A percentile compares a stretch with the other conserved stretches of the same genome.
Conservation (phyloP, 345 rosid genomes). For the Excoecaria agallocha region DNA sequence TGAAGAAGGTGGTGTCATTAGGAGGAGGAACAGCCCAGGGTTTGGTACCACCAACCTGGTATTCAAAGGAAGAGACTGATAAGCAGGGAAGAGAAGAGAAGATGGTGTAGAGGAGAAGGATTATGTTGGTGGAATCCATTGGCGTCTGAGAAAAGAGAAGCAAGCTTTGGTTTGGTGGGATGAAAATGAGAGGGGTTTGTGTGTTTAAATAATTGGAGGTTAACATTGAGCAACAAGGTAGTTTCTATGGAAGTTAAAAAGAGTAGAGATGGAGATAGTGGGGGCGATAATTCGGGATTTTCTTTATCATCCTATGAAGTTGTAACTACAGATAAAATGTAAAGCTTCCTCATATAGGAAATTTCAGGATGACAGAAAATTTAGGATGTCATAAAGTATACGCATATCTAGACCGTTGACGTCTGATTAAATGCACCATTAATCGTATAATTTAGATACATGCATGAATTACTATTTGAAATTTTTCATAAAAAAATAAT, state of each 20-base stretch:
- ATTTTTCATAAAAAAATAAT: too few relatives aligned
- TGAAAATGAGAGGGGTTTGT: neutral
- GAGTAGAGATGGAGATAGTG: constrained; percentile 23
- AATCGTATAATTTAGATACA: too few relatives aligned
- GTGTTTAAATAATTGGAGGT: neutral
- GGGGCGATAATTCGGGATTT: constrained; percentile 3
- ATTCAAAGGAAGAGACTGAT: constrained; percentile 43
- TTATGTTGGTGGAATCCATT: neutral
- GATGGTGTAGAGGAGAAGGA: constrained; percentile 18
- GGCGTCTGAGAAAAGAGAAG: neutral
- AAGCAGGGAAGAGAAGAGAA: constrained; percentile 23
- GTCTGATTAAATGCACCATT: too few relatives aligned
- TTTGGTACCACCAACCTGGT: constrained; percentile 55
- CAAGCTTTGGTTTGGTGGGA: neutral
- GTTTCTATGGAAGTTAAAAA: constrained; percentile 9
- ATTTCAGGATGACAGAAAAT: too few relatives aligned
- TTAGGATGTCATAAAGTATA: too few relatives aligned
- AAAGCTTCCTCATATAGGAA: too few relatives aligned
- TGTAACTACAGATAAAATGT: too few relatives aligned
- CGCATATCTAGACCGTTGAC: too few relatives aligned
- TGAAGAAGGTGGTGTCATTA: constrained; percentile 45
- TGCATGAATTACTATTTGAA: too few relatives aligned
- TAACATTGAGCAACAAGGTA: neutral
- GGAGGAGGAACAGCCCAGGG: constrained; percentile 70
- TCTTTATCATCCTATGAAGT: constrained; percentile 5